phyloP scores from a whole-genome alignment of 2,329 filamentous ascomycete genomes.

The Fusarium marasasianum region DNA sequence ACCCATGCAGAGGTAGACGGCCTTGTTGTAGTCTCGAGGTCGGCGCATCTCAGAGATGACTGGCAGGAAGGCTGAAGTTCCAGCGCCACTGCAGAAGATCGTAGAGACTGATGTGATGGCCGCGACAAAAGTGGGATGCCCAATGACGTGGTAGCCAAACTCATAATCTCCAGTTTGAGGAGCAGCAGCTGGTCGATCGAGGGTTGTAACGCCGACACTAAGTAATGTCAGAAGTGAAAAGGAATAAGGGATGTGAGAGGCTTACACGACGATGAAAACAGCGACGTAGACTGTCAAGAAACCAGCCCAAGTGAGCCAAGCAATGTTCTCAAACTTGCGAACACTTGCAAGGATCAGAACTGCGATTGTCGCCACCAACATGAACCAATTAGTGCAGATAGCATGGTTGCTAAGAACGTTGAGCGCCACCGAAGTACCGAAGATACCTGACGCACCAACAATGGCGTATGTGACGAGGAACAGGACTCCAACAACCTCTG shows the following conservation, averaged over 20 bases:
- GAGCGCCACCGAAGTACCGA: constrained; percentile 66
- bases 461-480: constrained; percentile 68
- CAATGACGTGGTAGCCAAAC: constrained; percentile 62
- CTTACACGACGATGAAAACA: constrained; percentile 59
- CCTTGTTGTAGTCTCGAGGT: constrained; percentile 40
- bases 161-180: constrained; percentile 64
- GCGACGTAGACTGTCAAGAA: constrained; percentile 66
- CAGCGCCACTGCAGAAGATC: constrained; percentile 62
- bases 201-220: constrained; percentile 53
- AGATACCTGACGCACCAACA: constrained; percentile 64
- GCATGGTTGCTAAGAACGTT: constrained; percentile 68
- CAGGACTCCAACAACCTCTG: constrained; percentile 62
- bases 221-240: background rate
- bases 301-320: constrained; percentile 61
- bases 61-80: constrained; percentile 48
- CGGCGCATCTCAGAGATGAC: constrained; percentile 65
- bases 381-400: constrained; percentile 67
- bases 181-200: constrained; percentile 64
- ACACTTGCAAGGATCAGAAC: constrained; percentile 61
- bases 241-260: background rate
- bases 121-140: constrained; percentile 61
- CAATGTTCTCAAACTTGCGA: constrained; percentile 53
- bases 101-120: constrained; percentile 58
- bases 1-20: constrained; percentile 35
- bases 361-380: constrained; percentile 60